These are phyloP conservation scores for Rhodocollybia butyracea DNA, from an alignment of 768 basidiomycete genomes.

Conservation along the genomic window DNA sequence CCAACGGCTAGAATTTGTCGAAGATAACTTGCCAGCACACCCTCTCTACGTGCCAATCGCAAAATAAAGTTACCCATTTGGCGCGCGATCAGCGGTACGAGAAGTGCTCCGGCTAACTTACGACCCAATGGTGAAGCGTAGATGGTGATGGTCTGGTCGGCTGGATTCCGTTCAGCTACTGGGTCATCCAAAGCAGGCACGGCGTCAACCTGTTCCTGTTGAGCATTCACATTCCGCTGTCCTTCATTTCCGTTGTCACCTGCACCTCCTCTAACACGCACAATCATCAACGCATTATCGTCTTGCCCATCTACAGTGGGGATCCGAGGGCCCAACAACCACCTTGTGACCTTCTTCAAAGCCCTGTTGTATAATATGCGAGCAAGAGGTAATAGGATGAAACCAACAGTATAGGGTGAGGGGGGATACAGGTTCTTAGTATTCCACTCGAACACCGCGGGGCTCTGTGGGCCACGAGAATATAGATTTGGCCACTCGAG, in stretches of 20 bases:
- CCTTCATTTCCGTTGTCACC: slow-evolving; percentile 17
- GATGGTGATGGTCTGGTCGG: slow-evolving; percentile 42
- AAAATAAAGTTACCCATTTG: slow-evolving; percentile 62
- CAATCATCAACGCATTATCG: slow-evolving; percentile 22
- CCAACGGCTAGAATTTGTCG: slow-evolving; percentile 27
- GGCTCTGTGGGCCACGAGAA: neutral
- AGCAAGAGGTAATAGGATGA: slow-evolving; percentile 49
- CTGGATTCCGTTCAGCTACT: slow-evolving; percentile 19
- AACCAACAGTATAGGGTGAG: slow-evolving; percentile 52
- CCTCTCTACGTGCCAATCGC: slow-evolving; percentile 45
- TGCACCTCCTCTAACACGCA: slow-evolving; percentile 23
- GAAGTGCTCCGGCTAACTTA: slow-evolving; percentile 63
- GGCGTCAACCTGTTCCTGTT: neutral
- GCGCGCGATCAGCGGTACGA: slow-evolving; percentile 64
- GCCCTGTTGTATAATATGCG: slow-evolving; percentile 40
- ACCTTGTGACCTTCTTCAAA: slow-evolving; percentile 37
- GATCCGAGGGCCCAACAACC: slow-evolving; percentile 38
- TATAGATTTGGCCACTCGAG: slow-evolving; percentile 43
- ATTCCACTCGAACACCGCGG: slow-evolving; percentile 15
- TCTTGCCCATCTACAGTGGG: slow-evolving; percentile 20
- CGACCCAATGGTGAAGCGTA: slow-evolving; percentile 62
- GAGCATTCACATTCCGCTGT: slow-evolving; percentile 7
- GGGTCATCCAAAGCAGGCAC: slow-evolving; percentile 19
- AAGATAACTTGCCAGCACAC: slow-evolving; percentile 14
- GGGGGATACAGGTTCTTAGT: slow-evolving; percentile 47